These are phyloP conservation scores for Opeltia flavorubescens DNA, from an alignment of 495 filamentous ascomycete species.

Conservation along the genomic window DNA sequence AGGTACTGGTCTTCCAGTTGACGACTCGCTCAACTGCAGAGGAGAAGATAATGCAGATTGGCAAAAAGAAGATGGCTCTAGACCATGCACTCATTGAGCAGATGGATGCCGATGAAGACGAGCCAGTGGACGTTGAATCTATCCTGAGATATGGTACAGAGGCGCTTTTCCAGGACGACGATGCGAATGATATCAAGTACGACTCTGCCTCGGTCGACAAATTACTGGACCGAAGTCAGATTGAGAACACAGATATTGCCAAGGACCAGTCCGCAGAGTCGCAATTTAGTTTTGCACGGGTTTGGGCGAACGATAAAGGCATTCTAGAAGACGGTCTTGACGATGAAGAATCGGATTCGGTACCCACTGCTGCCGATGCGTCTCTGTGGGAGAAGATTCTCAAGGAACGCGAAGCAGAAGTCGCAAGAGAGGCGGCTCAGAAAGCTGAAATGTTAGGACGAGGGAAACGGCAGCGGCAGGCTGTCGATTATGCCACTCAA, in stretches of 20 bases:
- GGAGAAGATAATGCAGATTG: constrained; percentile 93
- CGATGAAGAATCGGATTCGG: constrained; percentile 33
- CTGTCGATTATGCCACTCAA: constrained; percentile 13
- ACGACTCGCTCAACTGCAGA: constrained; percentile 80
- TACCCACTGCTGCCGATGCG: constrained; percentile 28
- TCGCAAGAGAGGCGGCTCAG: constrained; percentile 47
- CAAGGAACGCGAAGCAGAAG: constrained; percentile 62
- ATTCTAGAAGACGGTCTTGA: constrained; percentile 46
- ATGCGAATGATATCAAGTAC: constrained; percentile 54
- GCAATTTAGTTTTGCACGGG: constrained; percentile 78
- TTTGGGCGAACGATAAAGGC: constrained; percentile 76
- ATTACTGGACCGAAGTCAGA: constrained; percentile 70
- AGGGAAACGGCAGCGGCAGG: constrained; percentile 51
- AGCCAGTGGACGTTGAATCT: constrained; percentile 64
- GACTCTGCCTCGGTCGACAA: constrained; percentile 70
- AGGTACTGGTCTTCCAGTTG: constrained; percentile 86
- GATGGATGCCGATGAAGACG: constrained; percentile 58
- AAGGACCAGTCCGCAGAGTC: constrained; percentile 49
- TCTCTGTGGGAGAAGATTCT: constrained; percentile 83
- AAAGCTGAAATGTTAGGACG: constrained; percentile 62
- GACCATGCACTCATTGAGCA: constrained; percentile 88
- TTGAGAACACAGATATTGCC: constrained; percentile 53
- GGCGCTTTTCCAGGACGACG: constrained; percentile 67
- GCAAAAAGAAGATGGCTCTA: constrained; percentile 85
- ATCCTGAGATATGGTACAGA: constrained; percentile 80